phyloP scores from a whole-genome alignment of 1,284 basidiomycete species.

The Tilletia indica region DNA sequence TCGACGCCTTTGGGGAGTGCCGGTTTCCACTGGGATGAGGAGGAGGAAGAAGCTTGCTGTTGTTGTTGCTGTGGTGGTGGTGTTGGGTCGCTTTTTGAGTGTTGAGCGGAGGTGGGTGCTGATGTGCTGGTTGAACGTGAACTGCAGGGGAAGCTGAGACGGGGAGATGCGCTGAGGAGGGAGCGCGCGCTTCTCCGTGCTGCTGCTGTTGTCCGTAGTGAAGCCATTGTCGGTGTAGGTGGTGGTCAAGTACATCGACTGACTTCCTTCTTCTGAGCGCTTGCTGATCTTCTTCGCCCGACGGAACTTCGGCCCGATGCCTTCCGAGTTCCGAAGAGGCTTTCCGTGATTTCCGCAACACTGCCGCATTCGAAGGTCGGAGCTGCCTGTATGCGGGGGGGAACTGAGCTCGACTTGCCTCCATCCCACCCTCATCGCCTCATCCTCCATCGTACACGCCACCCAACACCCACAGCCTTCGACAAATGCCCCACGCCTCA shows the following conservation, averaged over 20 bases:
- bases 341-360: too few relatives aligned
- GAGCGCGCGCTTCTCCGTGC: background rate
- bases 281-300: too few relatives aligned
- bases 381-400: too few relatives aligned
- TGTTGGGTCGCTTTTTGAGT: background rate
- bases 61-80: background rate
- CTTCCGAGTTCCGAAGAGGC: too few relatives aligned
- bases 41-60: background rate
- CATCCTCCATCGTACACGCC: too few relatives aligned
- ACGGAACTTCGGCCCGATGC: too few relatives aligned
- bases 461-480: background rate
- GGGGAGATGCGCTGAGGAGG: background rate
- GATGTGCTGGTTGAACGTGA: background rate
- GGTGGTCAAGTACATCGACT: background rate
- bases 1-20: slow-evolving; percentile 69
- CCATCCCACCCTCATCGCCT: too few relatives aligned
- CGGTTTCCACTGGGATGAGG: slow-evolving; percentile 36
- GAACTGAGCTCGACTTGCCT: too few relatives aligned
- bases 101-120: background rate
- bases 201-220: background rate
- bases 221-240: background rate
- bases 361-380: too few relatives aligned
- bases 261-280: background rate
- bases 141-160: background rate
- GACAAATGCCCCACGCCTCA: slow-evolving; percentile 38